A percentile compares a stretch with the other conserved stretches of the same genome.
Evolutionary conservation across 2,329 filamentous ascomycete species (phyloP).

Genomic region (Aspergillus hortae): DNA sequence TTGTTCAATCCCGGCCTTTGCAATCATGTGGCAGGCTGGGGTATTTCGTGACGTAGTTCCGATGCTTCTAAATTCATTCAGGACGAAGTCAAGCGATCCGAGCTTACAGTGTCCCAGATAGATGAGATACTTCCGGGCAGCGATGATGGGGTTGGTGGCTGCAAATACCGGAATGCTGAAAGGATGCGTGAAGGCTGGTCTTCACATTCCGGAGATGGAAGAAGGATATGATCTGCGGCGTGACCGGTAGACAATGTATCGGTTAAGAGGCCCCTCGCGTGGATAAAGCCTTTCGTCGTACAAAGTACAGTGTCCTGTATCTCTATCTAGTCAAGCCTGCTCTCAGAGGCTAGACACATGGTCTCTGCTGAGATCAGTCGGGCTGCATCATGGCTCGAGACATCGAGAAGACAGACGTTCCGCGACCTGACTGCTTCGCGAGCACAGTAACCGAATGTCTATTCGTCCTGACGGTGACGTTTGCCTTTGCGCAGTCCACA

Average conservation of each 20-base stretch:
- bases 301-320: background rate
- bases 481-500: conserved; percentile 61
- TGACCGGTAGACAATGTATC: background rate
- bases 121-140: background rate
- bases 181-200: background rate
- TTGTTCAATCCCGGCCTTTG: too few species aligned
- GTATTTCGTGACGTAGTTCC: too few species aligned
- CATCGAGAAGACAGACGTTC: background rate
- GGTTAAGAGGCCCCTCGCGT: too few species aligned
- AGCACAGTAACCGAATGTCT: conserved; percentile 61
- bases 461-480: conserved; percentile 64
- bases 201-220: background rate
- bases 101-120: background rate
- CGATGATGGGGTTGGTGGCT: background rate
- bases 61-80: too few species aligned
- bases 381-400: background rate
- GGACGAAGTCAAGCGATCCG: background rate
- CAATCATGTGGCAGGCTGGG: too few species aligned
- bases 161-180: background rate
- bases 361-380: background rate
- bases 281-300: too few species aligned
- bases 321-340: background rate
- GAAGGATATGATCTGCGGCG: background rate
- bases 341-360: background rate
- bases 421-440: conserved; percentile 48